Percentiles rank a stretch among this genome's conserved stretches.
Evolutionary conservation across 257 asterid species (phyloP).

Genomic region (Dorcoceras hygrometricum): DNA sequence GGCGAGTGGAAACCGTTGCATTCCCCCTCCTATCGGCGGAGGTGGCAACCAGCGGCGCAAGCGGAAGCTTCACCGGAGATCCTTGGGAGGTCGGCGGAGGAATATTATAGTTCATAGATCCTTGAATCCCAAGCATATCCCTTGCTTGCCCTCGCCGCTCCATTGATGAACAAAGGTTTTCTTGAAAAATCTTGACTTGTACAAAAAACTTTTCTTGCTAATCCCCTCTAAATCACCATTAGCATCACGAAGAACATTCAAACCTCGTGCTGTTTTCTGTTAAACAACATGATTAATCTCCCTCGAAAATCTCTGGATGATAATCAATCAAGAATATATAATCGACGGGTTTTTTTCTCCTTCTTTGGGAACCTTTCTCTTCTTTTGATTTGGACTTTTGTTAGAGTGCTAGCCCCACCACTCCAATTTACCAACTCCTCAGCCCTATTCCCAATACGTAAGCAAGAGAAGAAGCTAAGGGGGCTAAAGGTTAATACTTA

Average conservation of each 20-base stretch:
- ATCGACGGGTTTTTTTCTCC: constrained; percentile 5
- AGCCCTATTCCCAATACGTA: constrained; percentile 34
- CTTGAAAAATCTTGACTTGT: neutral
- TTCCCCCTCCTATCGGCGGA: constrained; percentile 33
- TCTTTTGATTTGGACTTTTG: constrained; percentile 27
- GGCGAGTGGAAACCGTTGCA: constrained; percentile 32
- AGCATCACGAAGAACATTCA: neutral
- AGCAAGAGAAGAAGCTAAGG: constrained; percentile 1
- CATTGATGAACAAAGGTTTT: constrained; percentile 33
- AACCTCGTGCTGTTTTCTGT: neutral
- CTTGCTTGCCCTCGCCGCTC: constrained; percentile 44
- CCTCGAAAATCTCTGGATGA: constrained; percentile 21
- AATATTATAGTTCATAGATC: constrained; percentile 20
- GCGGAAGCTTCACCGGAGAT: constrained; percentile 37
- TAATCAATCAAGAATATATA: constrained; percentile 27
- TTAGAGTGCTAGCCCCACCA: constrained; percentile 39
- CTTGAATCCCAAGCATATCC: constrained; percentile 27
- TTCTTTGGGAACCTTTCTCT: constrained; percentile 16
- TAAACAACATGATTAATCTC: neutral
- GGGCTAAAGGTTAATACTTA: neutral
- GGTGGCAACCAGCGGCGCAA: constrained; percentile 45
- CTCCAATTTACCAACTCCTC: constrained; percentile 22
- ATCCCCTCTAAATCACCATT: constrained; percentile 3
- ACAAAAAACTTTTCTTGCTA: neutral
- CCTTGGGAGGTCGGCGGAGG: constrained; percentile 30